Conservation (phyloP, 2,329 filamentous ascomycete genomes). For the Pyrenophora tritici-repentis region DNA sequence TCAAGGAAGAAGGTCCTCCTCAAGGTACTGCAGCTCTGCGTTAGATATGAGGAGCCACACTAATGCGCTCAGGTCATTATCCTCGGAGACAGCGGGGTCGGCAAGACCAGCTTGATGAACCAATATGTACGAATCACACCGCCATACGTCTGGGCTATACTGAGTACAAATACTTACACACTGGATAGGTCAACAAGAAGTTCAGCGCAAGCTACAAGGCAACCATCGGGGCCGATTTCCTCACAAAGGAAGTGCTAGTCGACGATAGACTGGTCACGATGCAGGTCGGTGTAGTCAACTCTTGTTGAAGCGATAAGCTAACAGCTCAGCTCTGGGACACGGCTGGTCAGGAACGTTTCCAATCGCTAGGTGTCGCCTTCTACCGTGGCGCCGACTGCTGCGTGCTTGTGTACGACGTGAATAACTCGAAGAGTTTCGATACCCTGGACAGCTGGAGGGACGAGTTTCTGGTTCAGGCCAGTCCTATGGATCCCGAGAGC, state of each 20-base stretch:
- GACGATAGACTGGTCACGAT: conserved; percentile 98
- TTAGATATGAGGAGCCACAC: neutral
- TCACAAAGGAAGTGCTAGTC: conserved; percentile 96
- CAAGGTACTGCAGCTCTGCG: conserved; percentile 64
- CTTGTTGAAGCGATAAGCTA: conserved; percentile 21
- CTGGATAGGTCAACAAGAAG: conserved; percentile 95
- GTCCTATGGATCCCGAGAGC: conserved; percentile 92
- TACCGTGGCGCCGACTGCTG: conserved; percentile 98
- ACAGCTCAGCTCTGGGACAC: conserved; percentile 87
- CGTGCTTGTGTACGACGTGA: conserved; percentile 96
- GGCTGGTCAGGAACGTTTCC: conserved; percentile 94
- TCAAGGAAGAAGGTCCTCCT: conserved; percentile 80
- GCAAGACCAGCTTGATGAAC: conserved; percentile 99
- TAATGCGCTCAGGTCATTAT: conserved; percentile 80
- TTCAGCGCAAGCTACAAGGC: conserved; percentile 99
- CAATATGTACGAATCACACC: conserved; percentile 82
- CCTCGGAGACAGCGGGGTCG: conserved; percentile 96
- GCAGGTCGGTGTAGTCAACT: conserved; percentile 68
- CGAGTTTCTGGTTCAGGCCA: conserved; percentile 97
- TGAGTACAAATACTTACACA: conserved; percentile 14
- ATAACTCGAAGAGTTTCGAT: conserved; percentile 99
- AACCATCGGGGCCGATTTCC: conserved; percentile 96
- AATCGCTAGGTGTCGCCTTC: conserved; percentile 95
- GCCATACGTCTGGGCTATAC: neutral
- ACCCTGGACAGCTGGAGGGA: conserved; percentile 98